Base-by-base conservation (phyloP, 2,329 filamentous ascomycete genomes). In the Huntiella moniliformis region DNA sequence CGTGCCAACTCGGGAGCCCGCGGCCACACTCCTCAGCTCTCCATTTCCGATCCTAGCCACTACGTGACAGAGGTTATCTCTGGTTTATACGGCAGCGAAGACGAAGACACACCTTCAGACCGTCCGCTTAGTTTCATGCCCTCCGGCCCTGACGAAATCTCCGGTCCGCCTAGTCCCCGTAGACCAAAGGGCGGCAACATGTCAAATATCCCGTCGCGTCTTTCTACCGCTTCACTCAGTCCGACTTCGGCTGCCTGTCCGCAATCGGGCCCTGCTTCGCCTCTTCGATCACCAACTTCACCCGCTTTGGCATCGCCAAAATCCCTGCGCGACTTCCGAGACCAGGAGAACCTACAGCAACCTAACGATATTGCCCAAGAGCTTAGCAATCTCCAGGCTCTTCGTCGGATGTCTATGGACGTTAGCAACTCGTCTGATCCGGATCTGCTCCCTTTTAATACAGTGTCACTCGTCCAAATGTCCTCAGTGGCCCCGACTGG, bases 21-120 rank as follows among this genome's bases (percentile, higher is more conserved):
- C 56, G 71, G 71, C 53, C 72, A 75, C 60, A 61, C 61, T 50
- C 71, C 63, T 56, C 70, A 74, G 55, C 64, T 75, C 43, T 77
- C 73, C 47, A 76, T 93, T 60, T 91, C 82, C 61, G 86, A 94
- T 63, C 82, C 87, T 51, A 85, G 73, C 63, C 85, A 94, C 64
- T 87, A 94, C 73, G 84, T 94, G 59, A 94, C 86, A 47, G 87
- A 94, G 61, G 82, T 85, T 50, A 93, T 94, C 61, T 84, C 84
- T 44, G 86, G 86, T 55, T 74, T 93, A 63, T 94, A 95, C 63
- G 83, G 82, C 56, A 80, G 84, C 57, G 74, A 76, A 56, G 74
- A 78, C 53, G 74, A 83, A 55, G 70, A 73, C 54, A 73, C 63
- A 2, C 71, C 74, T 22, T 34, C 38, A 47, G 61, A 65, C 36